Percentiles rank a stretch among this genome's conserved stretches.
Evolutionary conservation across 495 filamentous ascomycete species (phyloP).

Genomic region (Penicillium bialowiezense): DNA sequence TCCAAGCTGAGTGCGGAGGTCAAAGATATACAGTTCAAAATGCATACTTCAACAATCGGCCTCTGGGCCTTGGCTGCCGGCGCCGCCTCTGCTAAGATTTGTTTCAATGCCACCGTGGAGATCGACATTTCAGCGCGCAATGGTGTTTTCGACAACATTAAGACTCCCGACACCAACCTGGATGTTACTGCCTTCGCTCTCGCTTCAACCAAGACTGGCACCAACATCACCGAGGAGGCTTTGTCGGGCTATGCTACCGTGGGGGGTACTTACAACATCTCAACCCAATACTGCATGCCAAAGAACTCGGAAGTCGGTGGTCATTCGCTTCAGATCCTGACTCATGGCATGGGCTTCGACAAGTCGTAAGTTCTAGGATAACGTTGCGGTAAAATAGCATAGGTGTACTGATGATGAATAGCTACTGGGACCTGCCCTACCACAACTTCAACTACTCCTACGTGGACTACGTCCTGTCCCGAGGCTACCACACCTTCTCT

Average conservation of each 20-base stretch:
- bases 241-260: slow-evolving; percentile 30
- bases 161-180: slow-evolving; percentile 29
- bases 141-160: slow-evolving; percentile 31
- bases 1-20: not conserved
- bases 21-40: not conserved
- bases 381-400: not conserved
- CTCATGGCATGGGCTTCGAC: slow-evolving; percentile 54
- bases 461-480: slow-evolving; percentile 48
- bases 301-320: not conserved
- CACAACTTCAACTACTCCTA: slow-evolving; percentile 50
- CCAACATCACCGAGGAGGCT: slow-evolving; percentile 30
- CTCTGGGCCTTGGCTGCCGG: slow-evolving; percentile 3
- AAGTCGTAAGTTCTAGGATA: slow-evolving; percentile 9
- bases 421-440: slow-evolving; percentile 59
- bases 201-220: slow-evolving; percentile 30
- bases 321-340: slow-evolving; percentile 50
- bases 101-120: slow-evolving; percentile 35
- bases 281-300: slow-evolving; percentile 32
- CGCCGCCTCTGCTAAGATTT: slow-evolving; percentile 26
- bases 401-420: slow-evolving; percentile 8
- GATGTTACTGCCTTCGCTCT: slow-evolving; percentile 38
- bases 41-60: slow-evolving; percentile 8
- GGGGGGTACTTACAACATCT: slow-evolving; percentile 32
- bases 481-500: slow-evolving; percentile 50
- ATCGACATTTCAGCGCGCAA: slow-evolving; percentile 33